These are phyloP conservation scores for Sporisorium scitamineum DNA, from an alignment of 1,284 basidiomycete genomes.

Conservation along the genomic window DNA sequence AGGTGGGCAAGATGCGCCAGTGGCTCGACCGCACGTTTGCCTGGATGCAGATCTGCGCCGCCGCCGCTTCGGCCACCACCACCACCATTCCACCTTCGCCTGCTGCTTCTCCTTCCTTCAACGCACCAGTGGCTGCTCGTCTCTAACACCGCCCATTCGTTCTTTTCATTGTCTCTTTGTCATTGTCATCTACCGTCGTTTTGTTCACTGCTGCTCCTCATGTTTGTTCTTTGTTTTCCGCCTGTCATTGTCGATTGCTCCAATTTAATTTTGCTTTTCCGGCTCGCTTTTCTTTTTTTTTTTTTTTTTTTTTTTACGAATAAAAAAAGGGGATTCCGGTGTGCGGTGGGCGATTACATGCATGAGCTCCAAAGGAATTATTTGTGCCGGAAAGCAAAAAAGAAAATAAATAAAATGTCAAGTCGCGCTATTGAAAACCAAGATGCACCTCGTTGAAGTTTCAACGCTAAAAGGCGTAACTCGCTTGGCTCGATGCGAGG, in stretches of 20 bases:
- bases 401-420: too few relatives aligned
- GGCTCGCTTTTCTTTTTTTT: too few relatives aligned
- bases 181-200: background rate
- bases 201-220: too few relatives aligned
- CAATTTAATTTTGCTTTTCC: too few relatives aligned
- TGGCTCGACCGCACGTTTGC: constrained; percentile 18
- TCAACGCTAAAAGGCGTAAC: too few relatives aligned
- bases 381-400: too few relatives aligned
- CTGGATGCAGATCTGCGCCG: constrained; percentile 31
- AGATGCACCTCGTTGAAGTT: too few relatives aligned
- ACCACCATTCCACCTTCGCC: background rate
- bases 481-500: background rate
- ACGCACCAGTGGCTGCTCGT: constrained; percentile 19
- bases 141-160: constrained; percentile 7
- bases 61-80: constrained; percentile 3
- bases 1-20: constrained; percentile 23
- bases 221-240: background rate
- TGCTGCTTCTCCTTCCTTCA: background rate
- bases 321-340: too few relatives aligned
- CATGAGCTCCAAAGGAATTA: too few relatives aligned
- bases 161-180: background rate
- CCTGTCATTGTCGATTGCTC: constrained; percentile 2
- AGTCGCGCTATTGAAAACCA: too few relatives aligned
- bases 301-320: background rate
- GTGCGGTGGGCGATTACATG: too few relatives aligned